Percentiles rank a stretch among this genome's conserved stretches.
These are phyloP conservation scores for Carpinus viminea DNA, from an alignment of 306 rosid genomes.

Conservation along the genomic window DNA sequence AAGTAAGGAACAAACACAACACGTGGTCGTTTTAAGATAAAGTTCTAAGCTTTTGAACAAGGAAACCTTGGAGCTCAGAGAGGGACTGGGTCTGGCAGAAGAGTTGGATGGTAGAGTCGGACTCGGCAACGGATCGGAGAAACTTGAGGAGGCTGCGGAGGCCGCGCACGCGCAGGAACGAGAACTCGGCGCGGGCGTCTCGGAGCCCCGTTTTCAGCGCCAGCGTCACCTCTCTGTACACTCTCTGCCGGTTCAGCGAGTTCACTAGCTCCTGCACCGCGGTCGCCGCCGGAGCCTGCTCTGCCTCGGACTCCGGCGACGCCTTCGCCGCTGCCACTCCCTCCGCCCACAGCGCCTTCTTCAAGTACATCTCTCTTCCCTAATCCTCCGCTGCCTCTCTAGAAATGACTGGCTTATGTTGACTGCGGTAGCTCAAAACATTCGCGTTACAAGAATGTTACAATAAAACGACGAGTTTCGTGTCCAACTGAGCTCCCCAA, in stretches of 20 bases:
- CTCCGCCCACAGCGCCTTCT: slow-evolving; percentile 73
- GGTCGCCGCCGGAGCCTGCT: slow-evolving; percentile 22
- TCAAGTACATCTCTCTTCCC: slow-evolving; percentile 55
- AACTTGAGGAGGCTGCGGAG: slow-evolving; percentile 81
- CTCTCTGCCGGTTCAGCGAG: slow-evolving; percentile 65
- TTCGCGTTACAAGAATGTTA: background rate
- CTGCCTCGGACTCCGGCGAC: slow-evolving; percentile 35
- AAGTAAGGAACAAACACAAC: background rate
- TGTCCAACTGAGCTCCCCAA: too few relatives aligned
- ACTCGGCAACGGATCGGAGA: slow-evolving; percentile 72
- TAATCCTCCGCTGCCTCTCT: background rate
- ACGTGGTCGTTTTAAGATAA: background rate
- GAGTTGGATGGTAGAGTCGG: slow-evolving; percentile 63
- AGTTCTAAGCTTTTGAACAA: background rate
- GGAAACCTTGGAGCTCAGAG: slow-evolving; percentile 72
- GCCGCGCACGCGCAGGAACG: slow-evolving; percentile 83
- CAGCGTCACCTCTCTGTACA: slow-evolving; percentile 75
- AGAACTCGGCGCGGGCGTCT: slow-evolving; percentile 83
- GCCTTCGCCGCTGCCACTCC: slow-evolving; percentile 35
- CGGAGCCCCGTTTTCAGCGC: slow-evolving; percentile 77
- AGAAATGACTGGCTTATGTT: background rate
- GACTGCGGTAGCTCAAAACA: background rate
- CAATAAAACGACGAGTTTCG: background rate
- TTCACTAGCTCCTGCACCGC: slow-evolving; percentile 55
- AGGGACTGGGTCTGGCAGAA: slow-evolving; percentile 69